phyloP scores from a whole-genome alignment of 768 basidiomycete genomes.

The Mycena galericulata region DNA sequence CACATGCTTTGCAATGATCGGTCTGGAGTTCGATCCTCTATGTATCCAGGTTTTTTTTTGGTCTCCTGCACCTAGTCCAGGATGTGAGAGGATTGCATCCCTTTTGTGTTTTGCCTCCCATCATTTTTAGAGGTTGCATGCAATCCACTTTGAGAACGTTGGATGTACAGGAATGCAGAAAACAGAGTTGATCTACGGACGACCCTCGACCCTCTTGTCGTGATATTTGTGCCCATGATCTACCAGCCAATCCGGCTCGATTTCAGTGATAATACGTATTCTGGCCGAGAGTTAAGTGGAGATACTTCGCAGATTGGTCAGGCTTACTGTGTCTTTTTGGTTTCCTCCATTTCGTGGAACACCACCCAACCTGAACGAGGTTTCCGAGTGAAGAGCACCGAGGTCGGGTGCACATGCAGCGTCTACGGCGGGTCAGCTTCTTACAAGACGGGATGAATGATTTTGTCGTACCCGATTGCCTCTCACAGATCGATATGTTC shows the following conservation, averaged over 20 bases:
- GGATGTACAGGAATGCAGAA: no score
- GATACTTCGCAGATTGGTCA: neutral
- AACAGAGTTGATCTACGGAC: no score
- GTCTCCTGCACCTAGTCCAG: no score
- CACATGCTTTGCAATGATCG: no score
- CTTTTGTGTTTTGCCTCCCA: no score
- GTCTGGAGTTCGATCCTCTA: no score
- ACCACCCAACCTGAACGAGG: conserved; percentile 94
- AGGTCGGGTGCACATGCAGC: conserved; percentile 92
- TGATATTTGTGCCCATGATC: conserved; percentile 35
- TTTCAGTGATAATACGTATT: conserved; percentile 92
- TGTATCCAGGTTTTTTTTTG: no score
- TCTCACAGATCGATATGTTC: conserved; percentile 90
- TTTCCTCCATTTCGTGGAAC: conserved; percentile 96
- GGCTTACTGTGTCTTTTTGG: conserved; percentile 90
- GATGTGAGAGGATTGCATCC: no score
- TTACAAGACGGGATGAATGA: neutral
- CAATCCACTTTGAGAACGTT: no score
- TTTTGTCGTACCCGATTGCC: conserved; percentile 76
- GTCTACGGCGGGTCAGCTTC: conserved; percentile 57
- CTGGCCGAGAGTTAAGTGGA: conserved; percentile 54
- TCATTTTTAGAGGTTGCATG: no score
- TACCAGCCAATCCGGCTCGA: conserved; percentile 91
- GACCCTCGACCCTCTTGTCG: conserved; percentile 17
- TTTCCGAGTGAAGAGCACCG: conserved; percentile 93